phyloP scores from a whole-genome alignment of 192 early-diverging fungal genomes.

The Rhizoclosmatium globosum region DNA sequence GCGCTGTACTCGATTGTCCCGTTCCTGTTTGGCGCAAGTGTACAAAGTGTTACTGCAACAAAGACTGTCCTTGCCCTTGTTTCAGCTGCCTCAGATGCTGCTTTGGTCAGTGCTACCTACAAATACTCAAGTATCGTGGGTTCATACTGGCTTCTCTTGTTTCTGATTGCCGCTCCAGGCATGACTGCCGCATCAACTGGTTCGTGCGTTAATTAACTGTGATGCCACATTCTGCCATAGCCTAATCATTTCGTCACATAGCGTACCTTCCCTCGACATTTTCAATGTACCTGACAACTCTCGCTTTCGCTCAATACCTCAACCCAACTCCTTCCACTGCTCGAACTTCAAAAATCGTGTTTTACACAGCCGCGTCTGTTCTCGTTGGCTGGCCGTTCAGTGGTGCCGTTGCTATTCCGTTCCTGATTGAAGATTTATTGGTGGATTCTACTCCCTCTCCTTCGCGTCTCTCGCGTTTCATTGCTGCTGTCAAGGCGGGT shows the following conservation, averaged over 20 bases:
- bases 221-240: neutral
- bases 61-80: conserved; percentile 69
- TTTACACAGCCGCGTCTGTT: conserved; percentile 69
- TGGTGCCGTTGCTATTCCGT: conserved; percentile 78
- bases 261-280: conserved; percentile 92
- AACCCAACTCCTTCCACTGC: conserved; percentile 53
- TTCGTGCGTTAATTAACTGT: conserved; percentile 34
- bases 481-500: neutral
- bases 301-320: conserved; percentile 79
- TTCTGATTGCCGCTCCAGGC: conserved; percentile 77
- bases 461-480: neutral
- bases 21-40: conserved; percentile 47
- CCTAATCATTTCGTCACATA: conserved; percentile 9
- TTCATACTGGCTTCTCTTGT: conserved; percentile 72
- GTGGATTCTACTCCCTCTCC: conserved; percentile 43
- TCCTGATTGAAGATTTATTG: conserved; percentile 75
- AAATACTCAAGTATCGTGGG: conserved; percentile 24
- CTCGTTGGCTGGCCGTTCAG: conserved; percentile 89
- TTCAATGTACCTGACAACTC: conserved; percentile 85
- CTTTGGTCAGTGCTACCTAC: neutral
- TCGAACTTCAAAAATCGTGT: conserved; percentile 65
- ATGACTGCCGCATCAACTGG: conserved; percentile 85
- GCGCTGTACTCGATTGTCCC: conserved; percentile 57
- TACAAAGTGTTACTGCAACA: conserved; percentile 80
- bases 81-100: conserved; percentile 73